Percentiles rank a stretch among this genome's conserved stretches.
Evolutionary conservation across 805 yeast genomes (phyloP).

Genomic region (Candida namnaoensis): DNA sequence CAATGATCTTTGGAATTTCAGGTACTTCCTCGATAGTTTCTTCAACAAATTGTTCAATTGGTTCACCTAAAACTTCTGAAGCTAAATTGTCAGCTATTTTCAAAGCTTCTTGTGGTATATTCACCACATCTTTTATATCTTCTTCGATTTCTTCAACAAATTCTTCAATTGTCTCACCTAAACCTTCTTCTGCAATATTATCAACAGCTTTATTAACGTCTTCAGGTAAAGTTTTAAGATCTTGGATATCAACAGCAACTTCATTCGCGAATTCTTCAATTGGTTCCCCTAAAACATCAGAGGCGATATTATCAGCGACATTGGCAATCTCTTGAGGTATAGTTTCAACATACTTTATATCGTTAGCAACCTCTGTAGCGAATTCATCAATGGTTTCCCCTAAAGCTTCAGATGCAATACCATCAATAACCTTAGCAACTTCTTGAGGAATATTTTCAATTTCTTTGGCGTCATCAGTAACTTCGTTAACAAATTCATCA

Average conservation of each 20-base stretch:
- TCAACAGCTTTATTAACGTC: no score
- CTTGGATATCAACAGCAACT: no score
- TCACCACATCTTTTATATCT: no score
- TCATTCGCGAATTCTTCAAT: background rate
- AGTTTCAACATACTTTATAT: no score
- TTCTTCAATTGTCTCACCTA: background rate
- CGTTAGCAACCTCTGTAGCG: no score
- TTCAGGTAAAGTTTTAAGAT: no score
- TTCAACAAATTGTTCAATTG: background rate
- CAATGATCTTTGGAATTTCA: background rate
- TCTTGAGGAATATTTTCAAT: background rate
- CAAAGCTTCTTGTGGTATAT: background rate
- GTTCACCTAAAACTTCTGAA: background rate
- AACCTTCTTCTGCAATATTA: no score
- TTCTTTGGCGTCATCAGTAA: background rate
- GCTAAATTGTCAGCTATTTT: conserved; percentile 3
- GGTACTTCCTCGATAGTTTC: background rate
- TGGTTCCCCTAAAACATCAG: background rate
- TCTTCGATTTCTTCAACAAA: background rate
- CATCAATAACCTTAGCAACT: background rate
- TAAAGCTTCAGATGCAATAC: background rate
- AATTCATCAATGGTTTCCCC: background rate
- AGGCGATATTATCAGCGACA: background rate
- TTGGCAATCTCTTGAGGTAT: background rate
- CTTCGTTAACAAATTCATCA: background rate